A percentile compares a stretch with the other conserved stretches of the same genome.
These are phyloP conservation scores for Pyronema domesticum DNA, from an alignment of 495 filamentous ascomycete species.

Conservation along the genomic window DNA sequence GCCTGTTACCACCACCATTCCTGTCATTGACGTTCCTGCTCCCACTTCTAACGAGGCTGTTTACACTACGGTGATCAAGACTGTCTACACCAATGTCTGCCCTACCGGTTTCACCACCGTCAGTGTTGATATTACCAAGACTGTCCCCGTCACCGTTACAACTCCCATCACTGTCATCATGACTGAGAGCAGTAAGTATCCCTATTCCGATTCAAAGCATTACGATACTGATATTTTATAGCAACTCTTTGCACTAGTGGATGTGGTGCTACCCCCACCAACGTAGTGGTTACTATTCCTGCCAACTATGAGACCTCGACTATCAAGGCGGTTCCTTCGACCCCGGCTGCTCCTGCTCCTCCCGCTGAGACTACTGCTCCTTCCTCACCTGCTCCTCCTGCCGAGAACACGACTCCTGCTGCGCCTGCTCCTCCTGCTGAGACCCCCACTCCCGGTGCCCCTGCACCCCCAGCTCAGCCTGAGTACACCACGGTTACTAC, in stretches of 20 bases:
- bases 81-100: conserved; percentile 1
- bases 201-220: no score
- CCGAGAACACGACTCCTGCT: not conserved
- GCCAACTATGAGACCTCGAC: not conserved
- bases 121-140: conserved; percentile 1
- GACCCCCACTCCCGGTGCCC: not conserved
- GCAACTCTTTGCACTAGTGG: not conserved
- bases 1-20: not conserved
- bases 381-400: not conserved
- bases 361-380: not conserved
- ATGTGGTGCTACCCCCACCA: not conserved
- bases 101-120: conserved; percentile 2
- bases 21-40: not conserved
- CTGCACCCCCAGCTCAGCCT: not conserved
- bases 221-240: no score
- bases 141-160: not conserved
- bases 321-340: not conserved
- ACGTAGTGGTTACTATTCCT: not conserved
- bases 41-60: not conserved
- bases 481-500: not conserved
- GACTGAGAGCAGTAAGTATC: not conserved
- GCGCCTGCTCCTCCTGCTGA: not conserved
- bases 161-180: not conserved
- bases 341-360: not conserved
- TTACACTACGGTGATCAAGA: conserved; percentile 3